Percentiles rank a stretch among this genome's conserved stretches.
phyloP scores from a whole-genome alignment of 192 early-diverging fungal species.

The Coemansia pectinata region DNA sequence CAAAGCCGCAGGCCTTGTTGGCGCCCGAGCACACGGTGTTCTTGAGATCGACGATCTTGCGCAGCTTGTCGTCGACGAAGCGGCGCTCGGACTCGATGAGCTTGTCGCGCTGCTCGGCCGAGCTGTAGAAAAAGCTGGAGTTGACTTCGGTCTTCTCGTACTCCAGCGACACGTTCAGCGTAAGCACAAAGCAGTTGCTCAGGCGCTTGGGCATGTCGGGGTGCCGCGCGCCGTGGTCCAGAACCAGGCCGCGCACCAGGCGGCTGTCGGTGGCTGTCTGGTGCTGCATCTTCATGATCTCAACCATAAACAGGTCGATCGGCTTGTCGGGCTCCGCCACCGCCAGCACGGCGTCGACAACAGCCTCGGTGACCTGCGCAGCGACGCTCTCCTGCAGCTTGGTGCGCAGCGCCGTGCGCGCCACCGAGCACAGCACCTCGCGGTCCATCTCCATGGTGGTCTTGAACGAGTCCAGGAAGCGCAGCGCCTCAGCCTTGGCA shows the following conservation, averaged over 20 bases:
- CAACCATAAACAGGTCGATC: constrained; percentile 99
- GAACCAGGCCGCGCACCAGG: constrained; percentile 89
- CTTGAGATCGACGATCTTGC: constrained; percentile 96
- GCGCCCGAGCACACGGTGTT: constrained; percentile 85
- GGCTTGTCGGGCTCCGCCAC: constrained; percentile 79
- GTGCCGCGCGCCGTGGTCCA: constrained; percentile 99
- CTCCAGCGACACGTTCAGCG: constrained; percentile 96
- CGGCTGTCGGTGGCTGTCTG: constrained; percentile 96
- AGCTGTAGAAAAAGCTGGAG: constrained; percentile 98
- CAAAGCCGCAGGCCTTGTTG: constrained; percentile 84
- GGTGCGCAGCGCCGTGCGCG: constrained; percentile 93
- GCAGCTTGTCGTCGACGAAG: constrained; percentile 92
- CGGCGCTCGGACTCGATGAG: constrained; percentile 96
- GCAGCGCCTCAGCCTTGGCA: constrained; percentile 91
- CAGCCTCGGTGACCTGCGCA: constrained; percentile 91
- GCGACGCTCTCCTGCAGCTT: constrained; percentile 91
- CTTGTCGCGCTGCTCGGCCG: constrained; percentile 97
- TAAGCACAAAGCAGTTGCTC: constrained; percentile 86
- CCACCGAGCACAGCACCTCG: constrained; percentile 84
- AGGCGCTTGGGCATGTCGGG: constrained; percentile 99
- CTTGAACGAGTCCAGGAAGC: constrained; percentile 92
- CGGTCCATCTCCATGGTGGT: constrained; percentile 79
- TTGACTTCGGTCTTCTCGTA: constrained; percentile 99
- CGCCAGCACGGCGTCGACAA: constrained; percentile 94
- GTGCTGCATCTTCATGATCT: constrained; percentile 99